phyloP scores from a whole-genome alignment of 2,329 filamentous ascomycete species.

The Sclerotinia trifoliorum region DNA sequence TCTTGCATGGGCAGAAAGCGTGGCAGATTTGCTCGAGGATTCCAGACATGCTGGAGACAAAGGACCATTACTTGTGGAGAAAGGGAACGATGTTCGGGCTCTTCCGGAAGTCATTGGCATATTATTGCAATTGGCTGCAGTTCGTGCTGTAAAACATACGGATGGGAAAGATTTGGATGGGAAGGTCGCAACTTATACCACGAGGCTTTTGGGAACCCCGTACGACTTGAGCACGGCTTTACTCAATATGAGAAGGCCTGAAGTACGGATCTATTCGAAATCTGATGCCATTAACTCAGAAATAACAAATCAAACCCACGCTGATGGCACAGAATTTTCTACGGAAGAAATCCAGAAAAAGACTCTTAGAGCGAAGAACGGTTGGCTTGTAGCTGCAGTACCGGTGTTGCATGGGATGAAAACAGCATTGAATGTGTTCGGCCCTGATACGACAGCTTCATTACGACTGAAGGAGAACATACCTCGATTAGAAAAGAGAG shows the following conservation, averaged over 20 bases:
- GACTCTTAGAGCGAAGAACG: neutral
- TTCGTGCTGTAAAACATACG: slow-evolving; percentile 42
- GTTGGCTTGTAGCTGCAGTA: slow-evolving; percentile 39
- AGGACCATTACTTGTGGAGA: neutral
- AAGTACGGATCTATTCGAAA: slow-evolving; percentile 7
- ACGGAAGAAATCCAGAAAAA: neutral
- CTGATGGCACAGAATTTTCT: neutral
- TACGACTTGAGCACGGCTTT: slow-evolving; percentile 14
- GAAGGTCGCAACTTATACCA: slow-evolving; percentile 44
- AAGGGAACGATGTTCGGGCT: slow-evolving; percentile 41
- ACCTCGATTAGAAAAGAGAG: neutral
- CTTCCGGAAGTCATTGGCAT: slow-evolving; percentile 44
- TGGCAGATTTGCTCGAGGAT: slow-evolving; percentile 37
- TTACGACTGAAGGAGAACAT: slow-evolving; percentile 27
- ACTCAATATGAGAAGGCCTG: slow-evolving; percentile 7
- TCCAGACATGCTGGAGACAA: slow-evolving; percentile 30
- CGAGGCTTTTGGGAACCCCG: slow-evolving; percentile 30
- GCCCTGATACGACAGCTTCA: slow-evolving; percentile 1
- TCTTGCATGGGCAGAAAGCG: slow-evolving; percentile 36
- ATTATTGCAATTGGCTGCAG: slow-evolving; percentile 47
- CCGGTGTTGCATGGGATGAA: slow-evolving; percentile 45
- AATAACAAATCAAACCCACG: neutral
- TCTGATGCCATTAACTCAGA: neutral
- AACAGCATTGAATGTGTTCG: slow-evolving; percentile 40
- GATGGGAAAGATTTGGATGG: slow-evolving; percentile 43